Percentiles rank a stretch among this genome's conserved stretches.
phyloP scores from a whole-genome alignment of 495 filamentous ascomycete species.

The Physcia stellaris region DNA sequence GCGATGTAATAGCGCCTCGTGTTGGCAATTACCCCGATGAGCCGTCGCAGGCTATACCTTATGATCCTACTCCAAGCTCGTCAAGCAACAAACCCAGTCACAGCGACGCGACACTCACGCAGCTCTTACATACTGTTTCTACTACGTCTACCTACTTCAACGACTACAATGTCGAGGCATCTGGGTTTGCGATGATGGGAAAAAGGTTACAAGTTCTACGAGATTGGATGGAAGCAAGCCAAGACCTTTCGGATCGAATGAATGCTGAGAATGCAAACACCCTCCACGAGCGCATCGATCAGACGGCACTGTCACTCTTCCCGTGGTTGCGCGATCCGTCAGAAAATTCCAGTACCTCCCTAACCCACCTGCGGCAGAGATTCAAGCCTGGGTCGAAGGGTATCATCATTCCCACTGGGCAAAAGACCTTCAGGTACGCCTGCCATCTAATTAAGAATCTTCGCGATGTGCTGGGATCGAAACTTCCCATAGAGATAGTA shows the following conservation, averaged over 20 bases:
- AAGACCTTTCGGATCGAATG: not conserved
- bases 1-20: too few relatives aligned
- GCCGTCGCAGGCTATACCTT: too few relatives aligned
- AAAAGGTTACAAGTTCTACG: conserved; percentile 5
- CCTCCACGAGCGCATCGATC: conserved; percentile 4
- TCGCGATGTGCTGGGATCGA: conserved; percentile 6
- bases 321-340: conserved; percentile 4
- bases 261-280: not conserved
- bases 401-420: conserved; percentile 4
- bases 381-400: conserved; percentile 5
- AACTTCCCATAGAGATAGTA: conserved; percentile 6
- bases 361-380: conserved; percentile 3
- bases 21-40: too few relatives aligned
- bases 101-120: too few relatives aligned
- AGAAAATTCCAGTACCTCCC: not conserved
- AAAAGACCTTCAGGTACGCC: conserved; percentile 1
- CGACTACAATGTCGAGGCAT: too few relatives aligned
- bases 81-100: too few relatives aligned
- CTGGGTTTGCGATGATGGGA: conserved; percentile 5
- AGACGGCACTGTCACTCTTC: conserved; percentile 6
- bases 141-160: too few relatives aligned
- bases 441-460: conserved; percentile 8
- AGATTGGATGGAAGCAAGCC: conserved; percentile 4
- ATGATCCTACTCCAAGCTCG: too few relatives aligned
- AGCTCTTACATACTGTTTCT: too few relatives aligned